Evolutionary conservation across 306 rosid species (phyloP).

Genomic region (Cucumis melo): DNA sequence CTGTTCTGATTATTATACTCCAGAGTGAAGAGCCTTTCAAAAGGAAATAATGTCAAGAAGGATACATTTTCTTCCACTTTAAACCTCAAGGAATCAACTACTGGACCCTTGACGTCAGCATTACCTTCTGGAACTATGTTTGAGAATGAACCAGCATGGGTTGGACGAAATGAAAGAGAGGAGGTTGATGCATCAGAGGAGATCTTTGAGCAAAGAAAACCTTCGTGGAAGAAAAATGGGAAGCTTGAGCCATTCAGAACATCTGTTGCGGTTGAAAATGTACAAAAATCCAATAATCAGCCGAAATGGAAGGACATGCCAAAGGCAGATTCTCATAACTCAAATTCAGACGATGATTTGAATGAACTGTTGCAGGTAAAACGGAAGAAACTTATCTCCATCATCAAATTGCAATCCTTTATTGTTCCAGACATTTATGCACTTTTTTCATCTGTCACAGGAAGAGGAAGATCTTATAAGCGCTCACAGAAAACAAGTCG

Average conservation of each 20-base stretch:
- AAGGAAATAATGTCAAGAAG: slow-evolving; percentile 77
- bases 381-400: background rate
- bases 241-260: slow-evolving; percentile 43
- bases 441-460: slow-evolving; percentile 25
- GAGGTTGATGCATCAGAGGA: slow-evolving; percentile 71
- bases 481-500: slow-evolving; percentile 97
- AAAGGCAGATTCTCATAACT: slow-evolving; percentile 39
- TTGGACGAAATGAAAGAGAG: slow-evolving; percentile 49
- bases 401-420: background rate
- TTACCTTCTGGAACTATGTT: slow-evolving; percentile 34
- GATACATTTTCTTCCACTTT: slow-evolving; percentile 51
- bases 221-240: slow-evolving; percentile 64
- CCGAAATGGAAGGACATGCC: slow-evolving; percentile 64
- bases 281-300: slow-evolving; percentile 52
- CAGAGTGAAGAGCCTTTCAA: slow-evolving; percentile 95
- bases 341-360: slow-evolving; percentile 65
- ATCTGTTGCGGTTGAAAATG: slow-evolving; percentile 38
- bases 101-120: slow-evolving; percentile 56
- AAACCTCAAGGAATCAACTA: slow-evolving; percentile 75
- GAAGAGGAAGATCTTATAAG: slow-evolving; percentile 97
- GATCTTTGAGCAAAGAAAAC: slow-evolving; percentile 51
- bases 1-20: slow-evolving; percentile 8
- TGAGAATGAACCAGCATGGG: slow-evolving; percentile 59
- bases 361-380: slow-evolving; percentile 79
- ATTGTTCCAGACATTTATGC: background rate